phyloP scores from a whole-genome alignment of 805 yeast species.

The Metschnikowia dekortorum region DNA sequence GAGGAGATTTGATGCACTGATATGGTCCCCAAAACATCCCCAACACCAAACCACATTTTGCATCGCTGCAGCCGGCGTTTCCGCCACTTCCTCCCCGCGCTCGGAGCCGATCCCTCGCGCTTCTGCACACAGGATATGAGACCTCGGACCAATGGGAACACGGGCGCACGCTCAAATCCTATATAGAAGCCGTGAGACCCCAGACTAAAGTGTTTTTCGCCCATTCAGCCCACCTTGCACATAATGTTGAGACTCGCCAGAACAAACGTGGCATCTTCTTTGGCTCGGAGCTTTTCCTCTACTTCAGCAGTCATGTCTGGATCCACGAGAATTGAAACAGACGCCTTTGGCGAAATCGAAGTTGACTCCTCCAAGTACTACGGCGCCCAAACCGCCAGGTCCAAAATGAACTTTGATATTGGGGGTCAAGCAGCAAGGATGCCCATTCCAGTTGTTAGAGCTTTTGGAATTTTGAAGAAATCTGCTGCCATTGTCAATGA shows the following conservation, averaged over 20 bases:
- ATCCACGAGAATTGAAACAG: slow-evolving; percentile 73
- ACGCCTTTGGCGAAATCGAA: slow-evolving; percentile 95
- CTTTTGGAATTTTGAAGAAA: slow-evolving; percentile 91
- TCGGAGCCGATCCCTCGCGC: slow-evolving; percentile 1
- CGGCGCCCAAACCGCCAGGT: slow-evolving; percentile 98
- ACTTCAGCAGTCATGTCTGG: slow-evolving; percentile 20
- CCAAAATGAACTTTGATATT: slow-evolving; percentile 88
- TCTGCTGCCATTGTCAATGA: slow-evolving; percentile 91
- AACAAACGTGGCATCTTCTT: slow-evolving; percentile 9
- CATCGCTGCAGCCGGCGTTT: neutral
- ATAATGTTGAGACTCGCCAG: slow-evolving; percentile 17
- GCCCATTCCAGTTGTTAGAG: slow-evolving; percentile 87
- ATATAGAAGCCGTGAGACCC: slow-evolving; percentile 7
- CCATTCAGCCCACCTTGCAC: neutral
- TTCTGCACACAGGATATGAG: slow-evolving; percentile 3
- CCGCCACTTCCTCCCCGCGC: neutral
- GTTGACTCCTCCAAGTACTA: slow-evolving; percentile 85
- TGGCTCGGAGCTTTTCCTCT: slow-evolving; percentile 27
- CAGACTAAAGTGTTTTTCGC: slow-evolving; percentile 2
- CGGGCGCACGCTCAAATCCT: slow-evolving; percentile 3
- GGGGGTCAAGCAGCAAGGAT: slow-evolving; percentile 88
- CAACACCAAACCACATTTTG: too few species aligned
- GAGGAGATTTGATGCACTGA: slow-evolving; percentile 7
- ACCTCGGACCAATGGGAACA: slow-evolving; percentile 6
- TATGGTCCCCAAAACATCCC: neutral